phyloP scores from a whole-genome alignment of 495 filamentous ascomycete species.

The Amorphotheca resinae region DNA sequence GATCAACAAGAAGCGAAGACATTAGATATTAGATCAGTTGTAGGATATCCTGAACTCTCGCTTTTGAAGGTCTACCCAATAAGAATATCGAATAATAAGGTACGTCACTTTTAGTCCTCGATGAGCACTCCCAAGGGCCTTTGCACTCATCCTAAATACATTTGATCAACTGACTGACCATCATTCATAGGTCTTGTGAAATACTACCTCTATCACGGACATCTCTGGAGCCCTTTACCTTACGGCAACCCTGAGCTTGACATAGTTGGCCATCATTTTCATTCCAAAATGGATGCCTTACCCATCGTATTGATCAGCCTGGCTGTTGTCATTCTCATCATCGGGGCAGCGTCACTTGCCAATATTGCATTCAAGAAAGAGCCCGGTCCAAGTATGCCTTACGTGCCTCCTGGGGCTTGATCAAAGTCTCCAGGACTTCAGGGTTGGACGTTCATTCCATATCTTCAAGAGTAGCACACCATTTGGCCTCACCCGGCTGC shows the following conservation, averaged over 20 bases:
- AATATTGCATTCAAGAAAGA: background rate
- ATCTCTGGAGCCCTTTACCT: background rate
- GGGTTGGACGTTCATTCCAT: too few relatives aligned
- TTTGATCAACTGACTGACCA: background rate
- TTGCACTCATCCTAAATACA: background rate
- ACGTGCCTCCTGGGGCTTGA: background rate
- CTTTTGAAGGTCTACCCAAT: background rate
- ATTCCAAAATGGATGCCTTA: background rate
- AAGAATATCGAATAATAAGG: background rate
- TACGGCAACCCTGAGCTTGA: background rate
- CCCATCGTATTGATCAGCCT: background rate
- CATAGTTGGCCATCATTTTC: background rate
- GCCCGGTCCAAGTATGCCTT: background rate
- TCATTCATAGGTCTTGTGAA: too few relatives aligned
- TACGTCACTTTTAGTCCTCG: background rate
- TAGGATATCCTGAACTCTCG: background rate
- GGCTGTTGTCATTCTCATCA: background rate
- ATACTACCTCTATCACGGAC: background rate
- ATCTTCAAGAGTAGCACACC: too few relatives aligned
- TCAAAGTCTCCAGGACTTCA: too few relatives aligned
- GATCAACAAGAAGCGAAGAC: too few relatives aligned
- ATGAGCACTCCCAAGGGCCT: background rate
- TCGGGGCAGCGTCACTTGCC: background rate
- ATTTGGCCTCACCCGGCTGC: too few relatives aligned
- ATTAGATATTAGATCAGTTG: background rate